These are phyloP conservation scores for Papilionanthe hybrid DNA, from an alignment of 116 monocot species.

Conservation along the genomic window DNA sequence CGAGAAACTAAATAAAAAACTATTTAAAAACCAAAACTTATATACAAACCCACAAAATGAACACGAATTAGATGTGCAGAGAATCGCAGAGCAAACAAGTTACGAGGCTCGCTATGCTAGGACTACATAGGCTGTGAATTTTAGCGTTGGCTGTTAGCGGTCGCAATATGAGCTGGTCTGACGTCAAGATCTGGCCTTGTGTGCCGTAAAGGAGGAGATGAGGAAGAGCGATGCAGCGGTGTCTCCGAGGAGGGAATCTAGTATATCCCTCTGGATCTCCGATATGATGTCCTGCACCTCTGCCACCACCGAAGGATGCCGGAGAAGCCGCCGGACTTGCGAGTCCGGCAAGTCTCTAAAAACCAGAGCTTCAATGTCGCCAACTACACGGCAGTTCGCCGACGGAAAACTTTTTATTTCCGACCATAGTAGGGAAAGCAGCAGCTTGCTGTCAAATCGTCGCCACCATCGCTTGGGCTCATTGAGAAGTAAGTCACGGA, in stretches of 20 bases:
- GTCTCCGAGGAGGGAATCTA: slow-evolving; percentile 40
- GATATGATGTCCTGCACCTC: slow-evolving; percentile 30
- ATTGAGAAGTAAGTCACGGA: slow-evolving; percentile 21
- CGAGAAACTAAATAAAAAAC: too few species aligned
- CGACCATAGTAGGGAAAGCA: slow-evolving; percentile 27
- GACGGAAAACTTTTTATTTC: slow-evolving; percentile 30
- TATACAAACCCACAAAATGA: too few species aligned
- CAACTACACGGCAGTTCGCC: slow-evolving; percentile 30
- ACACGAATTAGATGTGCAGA: too few species aligned
- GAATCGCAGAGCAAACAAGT: too few species aligned
- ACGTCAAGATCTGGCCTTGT: not conserved
- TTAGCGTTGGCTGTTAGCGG: not conserved
- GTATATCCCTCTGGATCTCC: slow-evolving; percentile 28
- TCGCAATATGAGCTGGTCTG: not conserved
- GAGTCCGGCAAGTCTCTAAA: slow-evolving; percentile 25
- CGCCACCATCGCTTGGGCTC: not conserved
- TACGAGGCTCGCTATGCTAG: too few species aligned
- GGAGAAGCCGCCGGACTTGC: slow-evolving; percentile 23
- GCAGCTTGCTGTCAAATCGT: not conserved
- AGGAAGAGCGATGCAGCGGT: slow-evolving; percentile 5
- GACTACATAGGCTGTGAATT: too few species aligned
- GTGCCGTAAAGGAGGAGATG: not conserved
- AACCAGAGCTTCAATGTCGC: slow-evolving; percentile 42
- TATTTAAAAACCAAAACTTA: too few species aligned
- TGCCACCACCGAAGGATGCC: slow-evolving; percentile 35